phyloP scores from a whole-genome alignment of 1,284 basidiomycete genomes.

The Ustilago lituana region DNA sequence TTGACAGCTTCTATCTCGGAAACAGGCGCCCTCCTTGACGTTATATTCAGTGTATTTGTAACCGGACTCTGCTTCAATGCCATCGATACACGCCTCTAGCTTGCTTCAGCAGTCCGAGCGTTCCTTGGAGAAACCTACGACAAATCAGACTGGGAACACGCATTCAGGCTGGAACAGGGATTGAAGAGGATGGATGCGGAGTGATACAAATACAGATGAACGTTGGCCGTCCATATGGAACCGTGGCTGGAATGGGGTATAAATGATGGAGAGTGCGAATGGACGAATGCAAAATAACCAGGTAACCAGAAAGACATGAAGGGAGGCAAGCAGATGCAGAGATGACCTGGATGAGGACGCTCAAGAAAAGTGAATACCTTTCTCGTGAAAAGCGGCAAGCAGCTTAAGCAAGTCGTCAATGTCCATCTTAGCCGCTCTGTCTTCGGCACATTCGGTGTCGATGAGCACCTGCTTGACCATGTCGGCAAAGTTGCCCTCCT shows the following conservation, averaged over 20 bases:
- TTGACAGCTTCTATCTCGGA: too few species aligned
- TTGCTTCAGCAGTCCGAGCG: too few species aligned
- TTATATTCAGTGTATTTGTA: constrained; percentile 31
- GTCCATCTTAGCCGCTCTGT: constrained; percentile 82
- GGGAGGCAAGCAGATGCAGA: not conserved
- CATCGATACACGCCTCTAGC: not conserved
- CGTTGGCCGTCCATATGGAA: not conserved
- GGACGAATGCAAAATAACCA: not conserved
- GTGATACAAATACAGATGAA: constrained; percentile 30
- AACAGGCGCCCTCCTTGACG: too few species aligned
- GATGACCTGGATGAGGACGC: not conserved
- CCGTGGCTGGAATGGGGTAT: not conserved
- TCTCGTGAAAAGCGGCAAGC: constrained; percentile 81
- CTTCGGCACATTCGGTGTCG: constrained; percentile 76
- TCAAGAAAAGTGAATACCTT: constrained; percentile 81
- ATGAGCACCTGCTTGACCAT: constrained; percentile 81
- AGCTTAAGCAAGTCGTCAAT: constrained; percentile 83
- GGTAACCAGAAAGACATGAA: not conserved
- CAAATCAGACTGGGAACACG: too few species aligned
- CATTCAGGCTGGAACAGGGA: too few species aligned
- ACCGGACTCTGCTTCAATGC: not conserved
- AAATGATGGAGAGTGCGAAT: too few species aligned
- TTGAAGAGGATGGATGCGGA: too few species aligned
- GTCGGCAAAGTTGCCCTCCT: constrained; percentile 48
- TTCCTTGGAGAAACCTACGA: too few species aligned